A percentile compares a stretch with the other conserved stretches of the same genome.
phyloP scores from a whole-genome alignment of 139 green algal species.

The Pseudopediastrum boryanum region DNA sequence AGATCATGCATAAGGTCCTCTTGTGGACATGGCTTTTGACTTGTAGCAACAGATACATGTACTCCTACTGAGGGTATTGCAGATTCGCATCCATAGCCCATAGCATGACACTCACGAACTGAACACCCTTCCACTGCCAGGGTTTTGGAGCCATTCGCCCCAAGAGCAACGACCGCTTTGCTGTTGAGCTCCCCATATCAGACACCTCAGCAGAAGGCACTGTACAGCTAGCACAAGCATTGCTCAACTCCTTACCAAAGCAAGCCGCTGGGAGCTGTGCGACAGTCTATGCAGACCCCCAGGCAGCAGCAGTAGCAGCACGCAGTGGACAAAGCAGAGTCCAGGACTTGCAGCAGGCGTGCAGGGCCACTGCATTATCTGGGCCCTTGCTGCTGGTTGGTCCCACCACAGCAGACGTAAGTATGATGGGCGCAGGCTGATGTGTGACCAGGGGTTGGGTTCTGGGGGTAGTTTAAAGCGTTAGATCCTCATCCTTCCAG shows the following conservation, averaged over 20 bases:
- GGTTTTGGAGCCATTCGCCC: constrained; percentile 26
- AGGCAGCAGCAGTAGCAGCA: constrained; percentile 1
- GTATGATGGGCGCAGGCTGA: not conserved
- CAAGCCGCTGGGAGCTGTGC: not conserved
- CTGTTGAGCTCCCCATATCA: constrained; percentile 45
- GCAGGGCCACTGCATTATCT: constrained; percentile 22
- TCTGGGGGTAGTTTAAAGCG: too few species aligned
- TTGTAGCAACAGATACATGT: too few species aligned
- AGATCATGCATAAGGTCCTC: too few species aligned
- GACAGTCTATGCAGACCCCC: constrained; percentile 28
- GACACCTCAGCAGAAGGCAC: constrained; percentile 22
- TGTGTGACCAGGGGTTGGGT: too few species aligned
- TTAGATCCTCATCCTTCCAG: too few species aligned
- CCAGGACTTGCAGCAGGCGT: constrained; percentile 42
- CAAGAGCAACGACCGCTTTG: constrained; percentile 37
- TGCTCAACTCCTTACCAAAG: constrained; percentile 19
- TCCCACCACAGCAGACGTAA: constrained; percentile 44
- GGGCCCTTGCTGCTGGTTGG: constrained; percentile 47
- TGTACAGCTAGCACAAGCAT: constrained; percentile 2
- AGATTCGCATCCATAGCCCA: too few species aligned
- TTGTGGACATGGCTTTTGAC: too few species aligned
- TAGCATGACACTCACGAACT: too few species aligned
- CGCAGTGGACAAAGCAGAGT: not conserved
- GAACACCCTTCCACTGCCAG: constrained; percentile 12
- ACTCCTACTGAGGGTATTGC: too few species aligned